Evolutionary conservation across 176 grass and related monocot genomes (phyloP), one percentile per base, ranked within the genome.

Genomic region (Calamus simplicifolius): DNA sequence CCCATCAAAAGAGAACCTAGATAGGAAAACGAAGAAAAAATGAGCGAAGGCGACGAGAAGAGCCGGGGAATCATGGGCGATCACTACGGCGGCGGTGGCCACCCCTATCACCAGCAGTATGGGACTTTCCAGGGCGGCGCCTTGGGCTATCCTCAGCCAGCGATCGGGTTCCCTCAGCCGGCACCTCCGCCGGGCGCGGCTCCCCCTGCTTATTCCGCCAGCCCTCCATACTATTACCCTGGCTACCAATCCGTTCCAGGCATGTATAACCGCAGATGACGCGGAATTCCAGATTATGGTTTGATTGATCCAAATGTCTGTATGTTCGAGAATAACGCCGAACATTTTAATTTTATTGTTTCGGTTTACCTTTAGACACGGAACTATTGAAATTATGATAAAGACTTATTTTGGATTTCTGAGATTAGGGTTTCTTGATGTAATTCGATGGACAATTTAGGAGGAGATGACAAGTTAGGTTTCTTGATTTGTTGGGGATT

Each of bases 181-280:
- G 53, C 59, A 4, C n/a, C 70, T 48, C 70, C 70, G 5, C 49
- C 70, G 0, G 70, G 59, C 56, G 38, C 48, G 5, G 23, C 38
- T 19, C 7, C 68, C 76, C 85, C 81, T 31, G 52, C 83, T 27
- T 90, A 81, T 62, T 18, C 86, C 27, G 52, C 74, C 10, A 77
- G 56, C 7, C 70, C 75, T 50, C 74, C 73, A 4, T 90, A 85
- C 76, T 90, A 96, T 49, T 68, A 60, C 10, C 83, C 85, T 21
- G 78, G 86, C 15, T 90, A 96, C 72, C 86, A 96, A 64, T 30
- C 72, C n/a, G 65, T 80, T 15, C 77, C 85, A 68, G 92, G 92
- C 90, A 87, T 56, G 2, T 2, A 2, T 43, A 43, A 13, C 7
- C 35, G 8, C 12, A 12, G 35, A 43, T 0, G 35, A 43, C 35